Evolutionary conservation across 306 rosid species (phyloP).

Genomic region (Carpinus fangiana): DNA sequence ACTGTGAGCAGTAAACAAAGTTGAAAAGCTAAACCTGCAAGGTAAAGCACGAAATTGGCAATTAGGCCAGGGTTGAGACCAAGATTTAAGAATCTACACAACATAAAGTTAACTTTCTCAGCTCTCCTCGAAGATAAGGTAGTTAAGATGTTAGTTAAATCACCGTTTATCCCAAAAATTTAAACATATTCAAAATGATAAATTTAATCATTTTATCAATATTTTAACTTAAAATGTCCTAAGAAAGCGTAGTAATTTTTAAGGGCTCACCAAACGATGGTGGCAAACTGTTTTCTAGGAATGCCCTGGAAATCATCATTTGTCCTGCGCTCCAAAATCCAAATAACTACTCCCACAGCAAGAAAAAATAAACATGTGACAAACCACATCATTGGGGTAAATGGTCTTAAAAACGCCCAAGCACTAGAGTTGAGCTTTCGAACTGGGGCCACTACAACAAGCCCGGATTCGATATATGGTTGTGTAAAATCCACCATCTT

Average conservation of each 20-base stretch:
- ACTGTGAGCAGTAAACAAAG: constrained; percentile 82
- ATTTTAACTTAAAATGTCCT: too few relatives aligned
- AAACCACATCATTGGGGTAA: constrained; percentile 72
- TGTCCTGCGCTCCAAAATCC: constrained; percentile 90
- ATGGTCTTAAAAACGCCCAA: constrained; percentile 89
- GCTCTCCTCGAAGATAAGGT: too few relatives aligned
- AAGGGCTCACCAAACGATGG: constrained; percentile 66
- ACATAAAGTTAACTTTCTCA: background rate
- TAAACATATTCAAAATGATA: too few relatives aligned
- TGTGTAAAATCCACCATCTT: constrained; percentile 91
- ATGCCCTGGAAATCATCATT: constrained; percentile 91
- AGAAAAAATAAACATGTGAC: constrained; percentile 72
- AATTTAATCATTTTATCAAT: too few relatives aligned
- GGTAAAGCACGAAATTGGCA: background rate
- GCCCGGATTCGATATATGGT: constrained; percentile 89
- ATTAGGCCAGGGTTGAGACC: background rate
- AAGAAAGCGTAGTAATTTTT: background rate
- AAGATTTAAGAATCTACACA: background rate
- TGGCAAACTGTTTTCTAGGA: constrained; percentile 71
- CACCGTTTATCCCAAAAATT: too few relatives aligned
- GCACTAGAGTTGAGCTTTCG: constrained; percentile 51
- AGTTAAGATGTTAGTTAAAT: too few relatives aligned
- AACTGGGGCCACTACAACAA: constrained; percentile 86
- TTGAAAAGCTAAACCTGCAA: constrained; percentile 67
- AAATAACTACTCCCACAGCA: constrained; percentile 71